Conservation (phyloP, 495 filamentous ascomycete species). For the Penicillium paxilli region DNA sequence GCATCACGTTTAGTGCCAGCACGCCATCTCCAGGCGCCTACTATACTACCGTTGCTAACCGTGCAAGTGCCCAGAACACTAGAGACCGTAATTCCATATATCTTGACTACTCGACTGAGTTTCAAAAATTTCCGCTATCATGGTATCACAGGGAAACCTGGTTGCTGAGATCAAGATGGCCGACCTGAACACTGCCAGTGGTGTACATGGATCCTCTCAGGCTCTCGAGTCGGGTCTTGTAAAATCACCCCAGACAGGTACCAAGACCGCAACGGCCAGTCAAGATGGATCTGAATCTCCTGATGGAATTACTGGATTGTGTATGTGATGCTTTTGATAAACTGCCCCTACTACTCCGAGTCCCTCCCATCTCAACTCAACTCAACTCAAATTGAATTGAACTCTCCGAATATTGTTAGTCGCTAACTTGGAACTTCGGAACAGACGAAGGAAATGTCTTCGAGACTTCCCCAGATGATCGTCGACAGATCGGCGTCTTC, state of each 20-base stretch:
- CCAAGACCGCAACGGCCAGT: conserved; percentile 24
- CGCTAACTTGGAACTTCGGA: neutral
- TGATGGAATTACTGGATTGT: conserved; percentile 38
- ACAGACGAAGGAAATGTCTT: conserved; percentile 54
- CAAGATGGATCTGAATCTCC: conserved; percentile 28
- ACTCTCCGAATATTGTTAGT: no score
- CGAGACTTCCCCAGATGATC: conserved; percentile 61
- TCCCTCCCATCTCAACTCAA: no score
- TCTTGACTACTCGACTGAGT: no score
- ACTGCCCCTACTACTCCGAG: no score
- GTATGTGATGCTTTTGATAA: conserved; percentile 28
- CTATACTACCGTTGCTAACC: conserved; percentile 25
- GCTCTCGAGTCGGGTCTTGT: conserved; percentile 6
- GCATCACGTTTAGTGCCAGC: conserved; percentile 40
- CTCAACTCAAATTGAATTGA: no score
- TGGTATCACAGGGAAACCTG: neutral
- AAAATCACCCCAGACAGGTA: conserved; percentile 19
- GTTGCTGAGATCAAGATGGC: neutral
- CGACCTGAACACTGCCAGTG: conserved; percentile 7
- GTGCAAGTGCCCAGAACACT: neutral
- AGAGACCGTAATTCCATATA: neutral
- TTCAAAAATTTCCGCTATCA: neutral
- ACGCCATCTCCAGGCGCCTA: conserved; percentile 39
- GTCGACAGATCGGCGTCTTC: conserved; percentile 60
- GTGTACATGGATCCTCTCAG: no score